Conservation (phyloP, 768 basidiomycete species). For the Leccinum imitatum region DNA sequence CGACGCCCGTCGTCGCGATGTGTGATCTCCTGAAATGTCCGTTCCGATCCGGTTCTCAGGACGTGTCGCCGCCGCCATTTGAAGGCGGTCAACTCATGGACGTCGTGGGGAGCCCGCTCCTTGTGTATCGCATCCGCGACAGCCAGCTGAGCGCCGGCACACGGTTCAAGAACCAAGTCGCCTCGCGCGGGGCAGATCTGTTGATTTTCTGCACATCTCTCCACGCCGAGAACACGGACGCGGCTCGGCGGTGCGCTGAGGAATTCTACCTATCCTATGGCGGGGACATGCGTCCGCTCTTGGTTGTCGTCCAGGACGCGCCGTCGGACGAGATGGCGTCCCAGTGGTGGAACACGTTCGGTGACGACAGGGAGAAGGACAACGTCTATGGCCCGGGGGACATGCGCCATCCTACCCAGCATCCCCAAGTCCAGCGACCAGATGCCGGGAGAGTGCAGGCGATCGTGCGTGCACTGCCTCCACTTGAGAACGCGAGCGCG, state of each 20-base stretch:
- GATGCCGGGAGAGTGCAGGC: slow-evolving; percentile 13
- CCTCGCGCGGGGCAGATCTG: slow-evolving; percentile 26
- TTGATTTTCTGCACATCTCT: slow-evolving; percentile 24
- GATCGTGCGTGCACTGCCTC: slow-evolving; percentile 25
- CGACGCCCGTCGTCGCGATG: slow-evolving; percentile 17
- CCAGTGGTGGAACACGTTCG: slow-evolving; percentile 22
- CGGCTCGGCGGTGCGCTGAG: slow-evolving; percentile 14
- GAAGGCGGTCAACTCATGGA: slow-evolving; percentile 22
- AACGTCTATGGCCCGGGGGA: neutral
- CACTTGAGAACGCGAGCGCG: neutral
- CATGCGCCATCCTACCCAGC: neutral
- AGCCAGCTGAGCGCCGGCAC: slow-evolving; percentile 19
- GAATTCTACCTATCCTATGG: slow-evolving; percentile 25
- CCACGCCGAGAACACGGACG: neutral
- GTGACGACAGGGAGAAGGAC: slow-evolving; percentile 8
- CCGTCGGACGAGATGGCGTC: slow-evolving; percentile 18
- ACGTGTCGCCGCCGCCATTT: slow-evolving; percentile 14
- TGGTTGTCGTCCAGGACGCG: slow-evolving; percentile 26
- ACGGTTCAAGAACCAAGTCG: slow-evolving; percentile 26
- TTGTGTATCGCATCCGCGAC: slow-evolving; percentile 24
- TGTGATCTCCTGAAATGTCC: slow-evolving; percentile 20
- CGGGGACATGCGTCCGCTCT: slow-evolving; percentile 26
- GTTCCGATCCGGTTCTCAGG: slow-evolving; percentile 6
- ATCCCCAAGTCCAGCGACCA: neutral
- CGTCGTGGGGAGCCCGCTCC: slow-evolving; percentile 13